Conservation (phyloP, 352 stramenopile species). For the Elongisporangium undulatum region DNA sequence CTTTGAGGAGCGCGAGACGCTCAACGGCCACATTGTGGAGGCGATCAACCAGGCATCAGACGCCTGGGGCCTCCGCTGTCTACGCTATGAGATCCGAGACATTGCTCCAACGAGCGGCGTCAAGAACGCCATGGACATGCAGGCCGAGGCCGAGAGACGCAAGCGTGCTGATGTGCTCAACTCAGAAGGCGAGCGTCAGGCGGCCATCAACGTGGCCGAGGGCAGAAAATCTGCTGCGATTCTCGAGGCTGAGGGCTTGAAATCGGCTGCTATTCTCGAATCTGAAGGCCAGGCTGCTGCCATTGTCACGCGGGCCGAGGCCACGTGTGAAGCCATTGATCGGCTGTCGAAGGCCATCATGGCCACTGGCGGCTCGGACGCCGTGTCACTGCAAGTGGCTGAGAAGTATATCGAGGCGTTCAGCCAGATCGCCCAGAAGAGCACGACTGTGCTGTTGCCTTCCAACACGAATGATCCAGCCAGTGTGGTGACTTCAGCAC, state of each 20-base stretch:
- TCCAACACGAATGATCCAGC: conserved; percentile 83
- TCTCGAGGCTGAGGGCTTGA: conserved; percentile 81
- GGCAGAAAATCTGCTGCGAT: conserved; percentile 86
- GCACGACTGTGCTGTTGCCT: conserved; percentile 81
- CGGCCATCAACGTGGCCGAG: conserved; percentile 90
- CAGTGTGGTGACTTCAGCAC: conserved; percentile 86
- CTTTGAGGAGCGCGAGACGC: conserved; percentile 90
- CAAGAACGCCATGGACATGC: conserved; percentile 90
- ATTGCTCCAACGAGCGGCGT: conserved; percentile 85
- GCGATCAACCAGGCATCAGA: conserved; percentile 89
- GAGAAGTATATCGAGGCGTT: conserved; percentile 93
- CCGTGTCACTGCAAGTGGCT: conserved; percentile 81
- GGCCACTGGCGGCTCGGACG: conserved; percentile 64
- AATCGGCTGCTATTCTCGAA: conserved; percentile 80
- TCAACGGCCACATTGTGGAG: conserved; percentile 90
- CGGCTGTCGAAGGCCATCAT: conserved; percentile 69
- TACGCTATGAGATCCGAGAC: conserved; percentile 91
- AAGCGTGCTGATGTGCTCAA: conserved; percentile 91
- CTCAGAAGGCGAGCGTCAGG: conserved; percentile 84
- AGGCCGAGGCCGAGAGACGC: conserved; percentile 88
- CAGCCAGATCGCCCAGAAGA: conserved; percentile 86
- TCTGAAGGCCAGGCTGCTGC: conserved; percentile 82
- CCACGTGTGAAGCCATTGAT: conserved; percentile 77
- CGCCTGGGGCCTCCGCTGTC: conserved; percentile 88
- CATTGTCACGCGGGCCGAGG: conserved; percentile 77